phyloP scores from a whole-genome alignment of 768 basidiomycete species.

The Flagelloscypha sp. region DNA sequence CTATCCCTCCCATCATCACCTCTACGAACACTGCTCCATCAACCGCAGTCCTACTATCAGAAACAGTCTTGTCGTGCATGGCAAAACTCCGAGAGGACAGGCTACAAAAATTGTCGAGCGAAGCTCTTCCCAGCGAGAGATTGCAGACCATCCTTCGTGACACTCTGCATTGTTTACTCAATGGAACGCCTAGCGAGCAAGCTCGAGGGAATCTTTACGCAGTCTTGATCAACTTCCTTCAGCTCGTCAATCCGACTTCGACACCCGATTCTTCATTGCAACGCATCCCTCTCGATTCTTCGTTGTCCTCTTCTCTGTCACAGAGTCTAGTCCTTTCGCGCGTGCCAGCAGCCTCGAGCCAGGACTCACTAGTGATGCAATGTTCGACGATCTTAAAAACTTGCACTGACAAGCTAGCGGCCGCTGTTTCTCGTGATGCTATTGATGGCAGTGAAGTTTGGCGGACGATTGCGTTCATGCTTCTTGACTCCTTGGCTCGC shows the following conservation, averaged over 20 bases:
- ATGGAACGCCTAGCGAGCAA: constrained; percentile 72
- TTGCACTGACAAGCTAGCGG: constrained; percentile 63
- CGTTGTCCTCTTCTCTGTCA: constrained; percentile 21
- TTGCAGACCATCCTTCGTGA: constrained; percentile 66
- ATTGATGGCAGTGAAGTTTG: constrained; percentile 94
- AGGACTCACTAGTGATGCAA: constrained; percentile 51
- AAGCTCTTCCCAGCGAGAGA: constrained; percentile 72
- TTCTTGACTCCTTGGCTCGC: constrained; percentile 73
- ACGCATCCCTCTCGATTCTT: constrained; percentile 23
- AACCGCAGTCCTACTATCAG: constrained; percentile 77
- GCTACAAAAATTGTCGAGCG: constrained; percentile 58
- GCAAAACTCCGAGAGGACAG: constrained; percentile 86
- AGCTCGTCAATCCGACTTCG: constrained; percentile 45
- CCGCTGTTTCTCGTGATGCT: constrained; percentile 78
- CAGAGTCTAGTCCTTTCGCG: no score
- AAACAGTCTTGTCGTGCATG: constrained; percentile 70
- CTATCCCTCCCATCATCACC: constrained; percentile 62
- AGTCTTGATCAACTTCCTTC: constrained; percentile 80
- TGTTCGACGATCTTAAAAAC: constrained; percentile 61
- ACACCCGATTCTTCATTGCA: constrained; percentile 16
- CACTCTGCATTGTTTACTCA: constrained; percentile 66
- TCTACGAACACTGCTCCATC: constrained; percentile 59
- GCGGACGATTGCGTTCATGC: constrained; percentile 92
- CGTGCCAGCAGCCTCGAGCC: no score
- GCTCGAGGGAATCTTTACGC: constrained; percentile 96